phyloP scores from a whole-genome alignment of 306 rosid genomes.

The Vicia villosa region DNA sequence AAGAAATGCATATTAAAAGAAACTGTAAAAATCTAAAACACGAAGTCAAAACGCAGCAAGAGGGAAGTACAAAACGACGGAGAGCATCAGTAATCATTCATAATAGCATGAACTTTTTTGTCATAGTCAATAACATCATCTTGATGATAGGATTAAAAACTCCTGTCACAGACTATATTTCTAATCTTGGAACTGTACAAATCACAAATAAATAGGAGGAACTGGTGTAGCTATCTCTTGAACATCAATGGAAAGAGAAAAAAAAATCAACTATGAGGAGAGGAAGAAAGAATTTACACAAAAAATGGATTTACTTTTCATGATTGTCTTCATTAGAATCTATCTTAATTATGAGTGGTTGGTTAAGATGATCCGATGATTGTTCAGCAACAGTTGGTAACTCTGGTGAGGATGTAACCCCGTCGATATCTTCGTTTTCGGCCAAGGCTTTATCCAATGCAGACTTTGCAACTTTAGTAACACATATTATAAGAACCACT shows the following conservation, averaged over 20 bases:
- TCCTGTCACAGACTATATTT: slow-evolving; percentile 40
- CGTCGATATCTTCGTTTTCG: slow-evolving; percentile 69
- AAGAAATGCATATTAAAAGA: neutral
- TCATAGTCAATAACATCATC: slow-evolving; percentile 22
- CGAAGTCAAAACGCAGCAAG: neutral
- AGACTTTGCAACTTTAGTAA: slow-evolving; percentile 82
- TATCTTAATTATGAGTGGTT: slow-evolving; percentile 83
- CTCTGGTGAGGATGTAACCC: slow-evolving; percentile 42
- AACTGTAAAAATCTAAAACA: neutral
- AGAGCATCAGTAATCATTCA: slow-evolving; percentile 17
- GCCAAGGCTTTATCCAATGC: slow-evolving; percentile 94
- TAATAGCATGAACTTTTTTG: slow-evolving; percentile 7
- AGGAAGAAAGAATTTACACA: slow-evolving; percentile 72
- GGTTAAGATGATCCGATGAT: slow-evolving; percentile 61
- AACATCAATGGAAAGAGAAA: neutral
- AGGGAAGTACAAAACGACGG: neutral
- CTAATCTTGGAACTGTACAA: slow-evolving; percentile 61
- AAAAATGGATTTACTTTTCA: slow-evolving; percentile 51
- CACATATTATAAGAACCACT: slow-evolving; percentile 77
- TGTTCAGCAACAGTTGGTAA: slow-evolving; percentile 63
- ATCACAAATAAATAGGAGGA: slow-evolving; percentile 30
- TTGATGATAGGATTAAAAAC: slow-evolving; percentile 36
- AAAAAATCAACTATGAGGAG: slow-evolving; percentile 29
- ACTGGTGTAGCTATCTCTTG: slow-evolving; percentile 39
- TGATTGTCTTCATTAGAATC: slow-evolving; percentile 55